Conservation (phyloP, 805 yeast genomes). For the baker's yeast (Saccharomyces cerevisiae) region DNA sequence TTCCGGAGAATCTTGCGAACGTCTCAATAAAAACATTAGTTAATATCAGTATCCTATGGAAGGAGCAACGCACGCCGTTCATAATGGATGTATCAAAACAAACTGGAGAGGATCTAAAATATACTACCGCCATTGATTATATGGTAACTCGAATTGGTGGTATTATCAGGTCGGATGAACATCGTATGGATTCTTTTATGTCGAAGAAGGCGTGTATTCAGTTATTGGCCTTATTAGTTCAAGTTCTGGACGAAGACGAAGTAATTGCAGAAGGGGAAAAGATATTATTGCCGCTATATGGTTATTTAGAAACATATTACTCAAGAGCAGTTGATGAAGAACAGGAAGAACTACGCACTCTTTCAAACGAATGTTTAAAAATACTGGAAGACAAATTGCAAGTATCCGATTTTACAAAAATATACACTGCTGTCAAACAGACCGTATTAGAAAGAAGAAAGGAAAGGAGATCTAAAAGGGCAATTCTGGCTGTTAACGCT, state of each 20-base stretch:
- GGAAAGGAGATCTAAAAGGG: slow-evolving; percentile 68
- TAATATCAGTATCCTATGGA: slow-evolving; percentile 55
- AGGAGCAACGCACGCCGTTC: slow-evolving; percentile 34
- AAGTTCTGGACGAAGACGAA: slow-evolving; percentile 39
- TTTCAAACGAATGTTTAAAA: slow-evolving; percentile 59
- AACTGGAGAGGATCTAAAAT: slow-evolving; percentile 17
- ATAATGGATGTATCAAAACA: slow-evolving; percentile 25
- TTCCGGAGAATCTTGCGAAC: slow-evolving; percentile 53
- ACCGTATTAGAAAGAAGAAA: slow-evolving; percentile 53
- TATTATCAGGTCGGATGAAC: slow-evolving; percentile 58
- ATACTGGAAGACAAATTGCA: slow-evolving; percentile 65
- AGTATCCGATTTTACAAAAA: slow-evolving; percentile 53
- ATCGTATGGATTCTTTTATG: slow-evolving; percentile 41
- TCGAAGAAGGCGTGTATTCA: slow-evolving; percentile 67
- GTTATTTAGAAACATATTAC: slow-evolving; percentile 37
- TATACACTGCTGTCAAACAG: slow-evolving; percentile 58
- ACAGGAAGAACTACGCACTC: slow-evolving; percentile 42
- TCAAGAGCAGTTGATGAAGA: slow-evolving; percentile 28
- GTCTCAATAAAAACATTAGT: slow-evolving; percentile 64
- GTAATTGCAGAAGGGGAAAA: slow-evolving; percentile 38
- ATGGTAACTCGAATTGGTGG: slow-evolving; percentile 54
- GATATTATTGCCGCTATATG: slow-evolving; percentile 47
- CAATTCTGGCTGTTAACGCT: slow-evolving; percentile 63
- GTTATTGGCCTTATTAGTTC: slow-evolving; percentile 55
- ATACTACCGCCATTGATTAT: slow-evolving; percentile 21